Base-by-base conservation (phyloP, 176 grass and related monocot species). In the Rhynchospora breviuscula region DNA sequence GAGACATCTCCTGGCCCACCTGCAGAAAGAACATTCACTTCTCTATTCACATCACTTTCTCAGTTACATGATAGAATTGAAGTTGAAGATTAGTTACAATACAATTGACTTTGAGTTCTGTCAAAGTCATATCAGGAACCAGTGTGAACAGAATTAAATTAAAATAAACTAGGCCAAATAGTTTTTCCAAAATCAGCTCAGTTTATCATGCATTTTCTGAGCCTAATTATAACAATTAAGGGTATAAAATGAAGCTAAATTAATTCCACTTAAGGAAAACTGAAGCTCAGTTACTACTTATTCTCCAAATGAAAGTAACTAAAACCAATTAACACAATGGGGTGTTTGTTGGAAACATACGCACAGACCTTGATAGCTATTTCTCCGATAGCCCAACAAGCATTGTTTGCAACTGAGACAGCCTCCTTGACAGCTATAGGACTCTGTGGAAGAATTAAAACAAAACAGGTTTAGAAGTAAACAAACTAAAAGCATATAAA, bases 361-460 rank as follows among this genome's bases (percentile, higher is more conserved):
- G 53, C 82, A 79, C 87, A 1, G 17, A 98, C 96, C 91, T 98
- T 94, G 83, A 95, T 88, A 56, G 93, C 96, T 82, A 98, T 83
- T 91, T 98, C 93, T 83, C 96, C 96, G 84, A 98, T 95, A 47
- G 96, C 96, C 96, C 96, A 98, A 59, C 96, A 98, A 83, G 96
- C 96, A 87, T 98, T 98, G 69, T 98, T 98, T 65, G 96, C 96
- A 17, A 95, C 96, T 53, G 96, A 98, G 12, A 91, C 88, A 70
- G 93, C 91, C 81, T 95, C 96, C 86, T 98, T 98, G 69, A 98
- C 88, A 48, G 67, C 84, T 63, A 87, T 85, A 7, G 89, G 86
- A 63, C 47, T 95, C 96, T 98, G 83, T 85, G 86, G 19, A 63
- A 54, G 85, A 89, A 83, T 7, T 69, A 14, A 61, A 46, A 4